Evolutionary conservation across 2,329 filamentous ascomycete genomes (phyloP), one percentile per base, ranked within the genome.

Genomic region (Tricladium varicosporioides): DNA sequence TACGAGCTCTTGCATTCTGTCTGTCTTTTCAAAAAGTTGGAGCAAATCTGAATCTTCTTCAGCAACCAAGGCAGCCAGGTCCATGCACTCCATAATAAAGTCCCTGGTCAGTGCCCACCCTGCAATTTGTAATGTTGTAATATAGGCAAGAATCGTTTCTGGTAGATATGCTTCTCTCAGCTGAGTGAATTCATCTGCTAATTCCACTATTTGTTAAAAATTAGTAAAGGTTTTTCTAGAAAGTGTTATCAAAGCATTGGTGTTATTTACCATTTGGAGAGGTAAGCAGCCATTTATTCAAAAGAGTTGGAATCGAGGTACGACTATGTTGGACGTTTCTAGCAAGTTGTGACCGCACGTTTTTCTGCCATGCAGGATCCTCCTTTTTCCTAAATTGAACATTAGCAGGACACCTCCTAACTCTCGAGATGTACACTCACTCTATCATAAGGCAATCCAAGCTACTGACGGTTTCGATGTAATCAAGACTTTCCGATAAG

Each of bases 131-230:
- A 97, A 77, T 1, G 89, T 86, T 66, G 83, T 87, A 69, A 94
- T 84, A 71, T 94, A 97, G 2, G 89, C 90, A 50, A 99, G 80
- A 44, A 96, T 78, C 15, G 90, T 82, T 70, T 97, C 92, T 1
- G 94, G 92, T 2, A 99, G 79, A 72, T 96, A 97, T 0, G 84
- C 82, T 54, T 85, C 81, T 63, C 92, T 85, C 51, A 97, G 83
- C 19, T 79, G 74, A 48, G 74, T 74, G 48, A 91, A 80, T 54
- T 89, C 84, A 14, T 77, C 70, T 58, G 87, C 88, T 52, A 78
- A 80, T 80, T 57, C 65, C 55, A 58, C 63, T 67, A 22, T 58
- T 31, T 53, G 15, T 65, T 59, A 53, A 7, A 53, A 13, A 43
- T 58, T 59, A 58, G 59, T 60, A 57, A 31, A 57, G 46, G n/a